Base-by-base conservation (phyloP, 1,139 yeast species). In the Hyphopichia fennica region DNA sequence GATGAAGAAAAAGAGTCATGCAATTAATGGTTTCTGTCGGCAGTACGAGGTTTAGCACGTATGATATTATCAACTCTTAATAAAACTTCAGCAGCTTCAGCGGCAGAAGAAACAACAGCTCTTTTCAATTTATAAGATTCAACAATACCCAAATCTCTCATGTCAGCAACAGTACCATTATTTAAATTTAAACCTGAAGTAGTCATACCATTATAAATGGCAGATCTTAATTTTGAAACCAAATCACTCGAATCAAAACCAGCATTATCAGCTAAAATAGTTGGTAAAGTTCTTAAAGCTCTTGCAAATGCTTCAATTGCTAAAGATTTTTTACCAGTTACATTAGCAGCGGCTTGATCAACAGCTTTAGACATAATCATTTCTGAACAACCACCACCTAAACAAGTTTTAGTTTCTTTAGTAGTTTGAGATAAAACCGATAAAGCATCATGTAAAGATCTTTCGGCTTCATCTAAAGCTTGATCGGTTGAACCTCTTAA, bases 311-410 rank as follows among this genome's bases (percentile, higher is more conserved):
- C 84, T 66, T 93, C 99, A 45, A 95, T 82, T 1, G 99, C 99
- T 47, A 93, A 74, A 0, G 97, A 86, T 60, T 88, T 88, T 70
- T 95, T 93, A 52, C 99, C 99, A 28, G 87, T 85, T 53, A 86
- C 93, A 58, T 88, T 90, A 56, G 95, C 95, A 20, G 98, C 97
- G 39, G 85, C 88, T 50, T 88, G 90, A 54, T 95, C 99, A 30
- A 93, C 98, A 6, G 99, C 97, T 65, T 88, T 89, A 11, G 97
- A 87, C 99, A 93, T 93, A 55, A 89, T 76, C 96, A 93, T 91
- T 67, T 93, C 99, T 4, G 97, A 84, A 62, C 97, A 91, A 22
- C 99, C 99, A 51, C 97, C 99, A 44, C 99, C 99, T 38, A 93
- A 77, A 31, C 95, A 95, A 2, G 97, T 90, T 63, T 91, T 82